These are phyloP conservation scores for Vachellia collinsii DNA, from an alignment of 306 rosid genomes.

Conservation along the genomic window DNA sequence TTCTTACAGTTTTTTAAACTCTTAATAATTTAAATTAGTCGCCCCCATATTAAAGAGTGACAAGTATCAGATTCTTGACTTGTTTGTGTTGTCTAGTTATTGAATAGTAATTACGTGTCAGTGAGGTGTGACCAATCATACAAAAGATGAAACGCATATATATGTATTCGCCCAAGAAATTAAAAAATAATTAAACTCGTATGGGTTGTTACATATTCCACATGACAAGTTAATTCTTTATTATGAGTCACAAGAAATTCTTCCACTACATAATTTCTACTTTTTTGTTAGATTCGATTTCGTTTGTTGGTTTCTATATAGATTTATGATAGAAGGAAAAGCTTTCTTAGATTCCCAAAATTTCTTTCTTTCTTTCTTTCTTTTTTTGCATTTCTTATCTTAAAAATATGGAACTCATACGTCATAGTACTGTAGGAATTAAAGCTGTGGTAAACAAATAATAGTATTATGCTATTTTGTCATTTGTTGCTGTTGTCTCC, in stretches of 20 bases:
- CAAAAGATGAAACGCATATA: slow-evolving; percentile 17
- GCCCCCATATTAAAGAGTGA: slow-evolving; percentile 13
- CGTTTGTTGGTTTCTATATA: neutral
- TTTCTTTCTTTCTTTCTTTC: no score
- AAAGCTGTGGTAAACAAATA: neutral
- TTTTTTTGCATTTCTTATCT: neutral
- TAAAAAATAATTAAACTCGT: slow-evolving; percentile 13
- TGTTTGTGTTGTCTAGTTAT: slow-evolving; percentile 9
- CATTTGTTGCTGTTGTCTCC: no score
- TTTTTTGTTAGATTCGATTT: neutral
- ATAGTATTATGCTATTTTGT: no score
- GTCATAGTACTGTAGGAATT: no score
- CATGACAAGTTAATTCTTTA: neutral
- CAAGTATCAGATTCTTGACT: slow-evolving; percentile 48
- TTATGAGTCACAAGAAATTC: neutral
- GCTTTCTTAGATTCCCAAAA: neutral
- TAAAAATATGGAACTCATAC: neutral
- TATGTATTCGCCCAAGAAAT: neutral
- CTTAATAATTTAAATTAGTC: no score
- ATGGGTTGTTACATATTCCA: slow-evolving; percentile 15
- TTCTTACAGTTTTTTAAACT: no score
- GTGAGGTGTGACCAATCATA: neutral
- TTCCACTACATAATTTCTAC: neutral
- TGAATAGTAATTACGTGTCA: neutral
- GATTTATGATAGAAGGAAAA: neutral